Evolutionary conservation across 495 filamentous ascomycete species (phyloP), one percentile per base, ranked within the genome.

Genomic region (Lophiotrema nucula): DNA sequence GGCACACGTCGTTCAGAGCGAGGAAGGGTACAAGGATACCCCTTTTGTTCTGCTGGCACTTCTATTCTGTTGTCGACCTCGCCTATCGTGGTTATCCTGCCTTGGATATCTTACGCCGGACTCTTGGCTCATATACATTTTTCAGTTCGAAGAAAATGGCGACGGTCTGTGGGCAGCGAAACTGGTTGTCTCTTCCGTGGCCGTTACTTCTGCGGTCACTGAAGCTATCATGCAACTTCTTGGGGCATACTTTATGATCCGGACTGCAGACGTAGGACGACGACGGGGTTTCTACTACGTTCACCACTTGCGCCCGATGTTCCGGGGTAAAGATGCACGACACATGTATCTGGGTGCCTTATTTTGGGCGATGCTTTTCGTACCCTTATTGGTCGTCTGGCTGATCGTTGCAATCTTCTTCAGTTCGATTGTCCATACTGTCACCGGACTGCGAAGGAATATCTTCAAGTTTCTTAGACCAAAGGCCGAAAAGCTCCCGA

Each of bases 211-310:
- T 27, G 47, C 47, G 3, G 27, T 49, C 24, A 49, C 47, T 12
- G 47, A 49, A 35, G 47, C 47, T n/a, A 18, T 33, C 27, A 49
- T 35, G 47, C 47, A 49, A 21, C 47, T 49, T 35, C 27, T 49
- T n/a, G 47, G 47, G 18, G 47, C 47, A 3, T 49, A 49, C 21
- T 49, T 49, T 18, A n/a, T 49, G 15, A n/a, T 12, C 4, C 23
- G 26, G 12, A 49, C 47, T 3, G 27, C 47, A 6, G 11, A 31
- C 10, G 25, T 49, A 4, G 47, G 47, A 15, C 4, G 13, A 3
- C 25, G 35, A 35, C 4, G 47, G 18, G 47, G 27, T n/a, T 49
- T 49, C 47, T 49, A 33, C 26, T 35, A 31, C 27, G 18, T 49
- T n/a, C 47, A 49, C 47, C 47, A 49, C 21, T 21, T 49, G 4